Conservation (phyloP, 257 asterid species). For the Gentiana straminea region DNA sequence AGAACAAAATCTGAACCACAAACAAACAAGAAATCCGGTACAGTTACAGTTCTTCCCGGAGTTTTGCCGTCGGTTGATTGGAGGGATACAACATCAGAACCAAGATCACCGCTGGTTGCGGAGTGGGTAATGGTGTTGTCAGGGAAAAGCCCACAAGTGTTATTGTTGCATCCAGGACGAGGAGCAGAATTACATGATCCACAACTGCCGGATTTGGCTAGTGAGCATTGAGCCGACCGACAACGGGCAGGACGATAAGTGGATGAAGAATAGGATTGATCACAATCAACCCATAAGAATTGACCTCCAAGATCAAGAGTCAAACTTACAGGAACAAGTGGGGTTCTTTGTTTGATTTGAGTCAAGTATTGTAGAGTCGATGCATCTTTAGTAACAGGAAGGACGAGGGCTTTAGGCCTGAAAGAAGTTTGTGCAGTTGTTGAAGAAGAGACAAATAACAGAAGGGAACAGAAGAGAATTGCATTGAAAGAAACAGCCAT, state of each 20-base stretch:
- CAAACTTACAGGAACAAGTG: constrained; percentile 37
- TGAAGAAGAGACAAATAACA: neutral
- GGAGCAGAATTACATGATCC: neutral
- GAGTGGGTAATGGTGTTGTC: neutral
- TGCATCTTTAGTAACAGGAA: constrained; percentile 44
- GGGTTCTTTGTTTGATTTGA: constrained; percentile 38
- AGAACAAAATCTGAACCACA: constrained; percentile 35
- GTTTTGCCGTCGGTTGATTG: constrained; percentile 35
- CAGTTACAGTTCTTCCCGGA: constrained; percentile 25
- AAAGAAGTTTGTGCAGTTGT: constrained; percentile 8
- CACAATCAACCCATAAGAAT: constrained; percentile 61
- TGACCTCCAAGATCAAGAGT: constrained; percentile 61
- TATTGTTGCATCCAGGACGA: constrained; percentile 5
- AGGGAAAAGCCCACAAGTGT: constrained; percentile 3
- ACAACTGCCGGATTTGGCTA: constrained; percentile 1
- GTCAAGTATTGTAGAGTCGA: constrained; percentile 54
- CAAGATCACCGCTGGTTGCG: neutral
- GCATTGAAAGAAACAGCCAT: constrained; percentile 5
- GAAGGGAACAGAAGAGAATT: constrained; percentile 3
- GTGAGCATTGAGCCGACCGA: constrained; percentile 11
- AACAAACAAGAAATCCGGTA: constrained; percentile 27
- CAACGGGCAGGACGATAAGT: constrained; percentile 1
- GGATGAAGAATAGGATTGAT: constrained; percentile 24
- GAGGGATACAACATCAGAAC: constrained; percentile 25
- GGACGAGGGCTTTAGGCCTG: constrained; percentile 26